phyloP scores from a whole-genome alignment of 2,329 filamentous ascomycete species.

The Ophiostoma himal-ulmi region DNA sequence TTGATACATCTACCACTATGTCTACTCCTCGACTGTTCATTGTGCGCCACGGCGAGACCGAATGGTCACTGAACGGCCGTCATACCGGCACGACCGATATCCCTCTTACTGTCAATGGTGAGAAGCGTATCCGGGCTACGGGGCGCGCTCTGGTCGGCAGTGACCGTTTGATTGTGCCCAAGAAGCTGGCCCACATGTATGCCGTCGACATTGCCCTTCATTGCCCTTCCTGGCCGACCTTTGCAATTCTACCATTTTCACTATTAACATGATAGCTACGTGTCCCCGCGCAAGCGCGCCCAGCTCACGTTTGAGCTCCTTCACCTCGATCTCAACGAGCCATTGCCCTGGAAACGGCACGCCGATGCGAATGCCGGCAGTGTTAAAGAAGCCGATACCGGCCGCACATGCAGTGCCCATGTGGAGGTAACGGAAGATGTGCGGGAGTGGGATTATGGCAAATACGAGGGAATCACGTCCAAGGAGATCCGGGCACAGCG shows the following conservation, averaged over 20 bases:
- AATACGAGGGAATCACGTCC: conserved; percentile 76
- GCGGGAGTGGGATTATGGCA: conserved; percentile 81
- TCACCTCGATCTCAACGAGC: conserved; percentile 61
- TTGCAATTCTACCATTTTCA: neutral
- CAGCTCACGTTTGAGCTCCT: conserved; percentile 88
- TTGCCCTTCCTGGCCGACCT: neutral
- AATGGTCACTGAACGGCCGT: conserved; percentile 82
- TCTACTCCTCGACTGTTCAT: conserved; percentile 69
- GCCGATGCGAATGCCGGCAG: conserved; percentile 24
- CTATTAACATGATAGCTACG: conserved; percentile 51
- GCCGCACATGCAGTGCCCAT: conserved; percentile 47
- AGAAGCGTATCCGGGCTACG: conserved; percentile 68
- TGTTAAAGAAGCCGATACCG: conserved; percentile 27
- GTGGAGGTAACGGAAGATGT: conserved; percentile 67
- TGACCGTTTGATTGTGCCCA: conserved; percentile 78
- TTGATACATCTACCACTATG: conserved; percentile 28
- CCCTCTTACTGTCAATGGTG: conserved; percentile 73
- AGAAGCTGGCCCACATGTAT: conserved; percentile 76
- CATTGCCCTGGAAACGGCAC: conserved; percentile 63
- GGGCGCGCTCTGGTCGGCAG: conserved; percentile 77
- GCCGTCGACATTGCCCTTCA: conserved; percentile 29
- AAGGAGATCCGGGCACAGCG: conserved; percentile 58
- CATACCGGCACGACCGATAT: conserved; percentile 87
- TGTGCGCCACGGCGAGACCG: conserved; percentile 86
- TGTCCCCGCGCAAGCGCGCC: conserved; percentile 78